Evolutionary conservation across 306 rosid genomes (phyloP), one percentile per base, ranked within the genome.

Genomic region (Cercis canadensis): DNA sequence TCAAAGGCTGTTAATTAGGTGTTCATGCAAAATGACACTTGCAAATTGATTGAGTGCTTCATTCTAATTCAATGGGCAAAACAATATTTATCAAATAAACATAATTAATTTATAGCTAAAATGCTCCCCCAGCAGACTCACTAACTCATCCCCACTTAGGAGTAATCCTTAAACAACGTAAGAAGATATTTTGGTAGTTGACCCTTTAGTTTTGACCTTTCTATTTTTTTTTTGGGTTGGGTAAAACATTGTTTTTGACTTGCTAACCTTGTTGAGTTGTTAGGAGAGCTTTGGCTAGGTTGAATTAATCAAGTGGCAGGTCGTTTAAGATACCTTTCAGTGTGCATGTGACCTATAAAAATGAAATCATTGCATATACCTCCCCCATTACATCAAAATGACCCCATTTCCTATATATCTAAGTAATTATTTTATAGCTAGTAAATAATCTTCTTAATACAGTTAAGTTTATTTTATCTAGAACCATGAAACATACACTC

Each of bases 121-220:
- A 76, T 81, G 81, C 77, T 83, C 65, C 32, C 54, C 50, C 50
- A 81, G 83, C 87, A 43, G 79, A 82, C 19, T 67, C 86, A 82
- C 72, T 75, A 74, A 81, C 74, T 70, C 47, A 54, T 24, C 3
- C 55, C 77, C 80, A 65, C 80, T 53, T 63, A 44, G 18, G 45
- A 80, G 67, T 37, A 11, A 37, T 52, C 46, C 73, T 55, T 72
- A 69, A 74, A 67, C 54, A 45, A 65, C 54, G 65, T 57, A 54
- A 80, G 51, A 78, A 39, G 44, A 82, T 78, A 64, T 57, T 68
- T 57, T 75, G 15, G 43, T 57, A 65, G 76, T 85, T 78, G 86
- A 82, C 86, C 47, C 65, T 55, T 47, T 59, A n/a, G n/a, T n/a
- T n/a, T 76, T n/a, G 10, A 21, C n/a, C n/a, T n/a, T n/a, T n/a